These are phyloP conservation scores for Chlamydomonas sphaeroides DNA, from an alignment of 139 green algal species.

Conservation along the genomic window DNA sequence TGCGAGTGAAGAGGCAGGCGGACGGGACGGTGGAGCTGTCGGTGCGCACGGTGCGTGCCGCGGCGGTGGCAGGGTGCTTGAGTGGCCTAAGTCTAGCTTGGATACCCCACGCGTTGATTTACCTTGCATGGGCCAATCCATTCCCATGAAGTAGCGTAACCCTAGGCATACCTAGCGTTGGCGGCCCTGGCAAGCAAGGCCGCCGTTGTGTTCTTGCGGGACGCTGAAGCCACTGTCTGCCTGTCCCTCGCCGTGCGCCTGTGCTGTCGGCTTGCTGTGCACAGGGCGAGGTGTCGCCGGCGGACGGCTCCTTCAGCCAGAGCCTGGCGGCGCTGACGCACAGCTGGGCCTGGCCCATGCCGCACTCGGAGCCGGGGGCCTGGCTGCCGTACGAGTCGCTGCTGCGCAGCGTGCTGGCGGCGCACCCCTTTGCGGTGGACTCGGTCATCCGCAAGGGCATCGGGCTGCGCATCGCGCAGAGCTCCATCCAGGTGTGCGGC, in stretches of 20 bases:
- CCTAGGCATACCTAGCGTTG: too few relatives aligned
- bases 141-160: too few relatives aligned
- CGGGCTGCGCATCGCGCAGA: constrained; percentile 30
- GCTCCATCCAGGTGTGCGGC: constrained; percentile 20
- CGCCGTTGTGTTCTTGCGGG: too few relatives aligned
- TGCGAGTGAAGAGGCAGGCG: constrained; percentile 41
- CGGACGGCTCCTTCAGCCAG: not conserved
- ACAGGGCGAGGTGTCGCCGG: constrained; percentile 5
- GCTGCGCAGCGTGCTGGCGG: constrained; percentile 46
- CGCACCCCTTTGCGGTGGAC: constrained; percentile 53
- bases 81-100: too few relatives aligned
- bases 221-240: too few relatives aligned
- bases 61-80: too few relatives aligned
- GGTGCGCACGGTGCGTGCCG: constrained; percentile 37
- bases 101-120: too few relatives aligned
- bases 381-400: constrained; percentile 55
- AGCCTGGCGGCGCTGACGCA: constrained; percentile 26
- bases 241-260: too few relatives aligned
- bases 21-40: constrained; percentile 39
- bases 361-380: constrained; percentile 28
- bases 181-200: too few relatives aligned
- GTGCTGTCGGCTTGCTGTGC: too few relatives aligned
- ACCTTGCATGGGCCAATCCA: too few relatives aligned
- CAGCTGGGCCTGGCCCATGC: constrained; percentile 55
- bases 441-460: constrained; percentile 29